Evolutionary conservation across 306 rosid genomes (phyloP), one percentile per base, ranked within the genome.

Genomic region (Quercus berberidifolia): DNA sequence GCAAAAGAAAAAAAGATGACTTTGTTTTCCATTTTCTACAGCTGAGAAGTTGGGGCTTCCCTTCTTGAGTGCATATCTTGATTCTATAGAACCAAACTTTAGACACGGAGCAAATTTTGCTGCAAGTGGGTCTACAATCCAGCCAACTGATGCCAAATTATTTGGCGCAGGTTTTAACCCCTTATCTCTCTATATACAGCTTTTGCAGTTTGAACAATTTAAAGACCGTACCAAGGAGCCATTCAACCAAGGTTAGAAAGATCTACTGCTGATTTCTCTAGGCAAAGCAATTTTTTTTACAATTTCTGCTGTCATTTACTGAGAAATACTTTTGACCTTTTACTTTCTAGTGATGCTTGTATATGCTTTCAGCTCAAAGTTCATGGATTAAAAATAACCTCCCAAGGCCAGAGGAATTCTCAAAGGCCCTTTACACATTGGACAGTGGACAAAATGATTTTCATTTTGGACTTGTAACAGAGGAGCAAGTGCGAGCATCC

Each of bases 111-210:
- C n/a, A n/a, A n/a, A n/a, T n/a, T n/a, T n/a, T n/a, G n/a, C n/a
- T n/a, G n/a, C n/a, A n/a, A n/a, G n/a, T 30, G 85, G 81, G 26
- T 81, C 81, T 54, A 81, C 85, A 54, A 63, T 81, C 35, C 71
- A 35, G 70, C 69, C 78, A 2, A 6, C 73, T 25, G 81, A 81
- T 54, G 78, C 74, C 41, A 62, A 52, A 4, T 21, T 81, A 77
- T 76, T 71, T 52, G 81, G 52, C 38, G 77, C 74, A 21, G 55
- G 43, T 69, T 76, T 69, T n/a, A 81, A 59, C 38, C 81, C 85
- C 74, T 23, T 82, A 6, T 76, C 85, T 26, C 78, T 82, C 17
- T 14, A 35, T 33, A 1, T 52, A 17, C 78, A 82, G 74, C 62
- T 71, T 76, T n/a, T 5, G 60, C 81, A 82, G 41, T 76, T 76